Conservation (phyloP, 208 protist species). For the Trypanosomatidae sp. region DNA sequence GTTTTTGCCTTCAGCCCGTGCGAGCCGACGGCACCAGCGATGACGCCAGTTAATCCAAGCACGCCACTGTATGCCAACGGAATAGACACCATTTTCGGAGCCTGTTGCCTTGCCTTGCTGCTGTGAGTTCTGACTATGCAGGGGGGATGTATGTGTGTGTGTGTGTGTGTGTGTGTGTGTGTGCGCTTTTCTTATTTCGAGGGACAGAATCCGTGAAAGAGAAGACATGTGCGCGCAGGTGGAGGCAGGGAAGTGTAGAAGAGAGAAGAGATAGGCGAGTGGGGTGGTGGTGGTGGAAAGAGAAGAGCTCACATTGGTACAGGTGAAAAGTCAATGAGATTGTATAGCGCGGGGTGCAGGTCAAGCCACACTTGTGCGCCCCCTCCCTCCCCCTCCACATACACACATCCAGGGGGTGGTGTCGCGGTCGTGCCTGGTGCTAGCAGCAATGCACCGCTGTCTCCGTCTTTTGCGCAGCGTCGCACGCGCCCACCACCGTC, state of each 20-base stretch:
- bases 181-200: not conserved
- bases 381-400: not conserved
- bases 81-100: constrained; percentile 11
- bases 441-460: not conserved
- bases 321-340: not conserved
- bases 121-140: not conserved
- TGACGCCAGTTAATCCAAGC: constrained; percentile 36
- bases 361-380: not conserved
- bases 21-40: constrained; percentile 36
- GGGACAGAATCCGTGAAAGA: not conserved
- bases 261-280: not conserved
- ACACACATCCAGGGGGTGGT: not conserved
- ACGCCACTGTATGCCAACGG: constrained; percentile 29
- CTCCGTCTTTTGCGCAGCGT: not conserved
- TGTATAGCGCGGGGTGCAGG: not conserved
- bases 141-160: not conserved
- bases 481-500: not conserved
- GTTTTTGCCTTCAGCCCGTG: constrained; percentile 34
- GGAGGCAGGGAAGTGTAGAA: not conserved
- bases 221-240: not conserved
- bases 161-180: not conserved
- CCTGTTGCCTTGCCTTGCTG: not conserved
- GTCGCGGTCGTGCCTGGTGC: not conserved
- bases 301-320: not conserved
- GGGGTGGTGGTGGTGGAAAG: not conserved